Conservation (phyloP, 2,329 filamentous ascomycete species). For the Colletotrichum karsti region DNA sequence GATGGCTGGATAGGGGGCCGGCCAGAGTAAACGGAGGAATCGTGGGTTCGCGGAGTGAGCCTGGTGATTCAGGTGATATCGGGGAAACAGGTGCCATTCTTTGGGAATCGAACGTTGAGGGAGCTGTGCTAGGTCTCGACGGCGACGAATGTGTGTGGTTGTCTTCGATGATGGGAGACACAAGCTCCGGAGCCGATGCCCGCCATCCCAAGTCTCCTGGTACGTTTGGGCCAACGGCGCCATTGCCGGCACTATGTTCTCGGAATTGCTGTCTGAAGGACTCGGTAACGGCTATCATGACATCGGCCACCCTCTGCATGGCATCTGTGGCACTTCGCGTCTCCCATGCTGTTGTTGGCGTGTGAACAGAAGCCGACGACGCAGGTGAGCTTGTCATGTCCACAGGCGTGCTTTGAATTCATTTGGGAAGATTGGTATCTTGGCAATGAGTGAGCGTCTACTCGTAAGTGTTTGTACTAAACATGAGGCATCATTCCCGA, state of each 20-base stretch:
- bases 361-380: background rate
- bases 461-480: background rate
- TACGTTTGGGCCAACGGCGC: background rate
- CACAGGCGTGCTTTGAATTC: background rate
- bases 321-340: constrained; percentile 6
- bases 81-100: background rate
- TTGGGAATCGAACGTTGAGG: background rate
- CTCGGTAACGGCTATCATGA: constrained; percentile 22
- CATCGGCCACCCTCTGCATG: constrained; percentile 5
- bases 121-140: background rate
- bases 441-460: background rate
- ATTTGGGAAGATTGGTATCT: background rate
- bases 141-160: background rate
- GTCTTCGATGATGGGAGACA: background rate
- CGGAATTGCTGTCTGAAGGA: constrained; percentile 16
- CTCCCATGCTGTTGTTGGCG: constrained; percentile 9
- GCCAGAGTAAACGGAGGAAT: background rate
- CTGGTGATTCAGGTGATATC: background rate
- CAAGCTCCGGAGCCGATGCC: background rate
- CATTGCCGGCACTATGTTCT: background rate
- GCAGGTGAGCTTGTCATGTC: background rate
- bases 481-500: background rate
- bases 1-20: background rate
- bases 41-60: background rate
- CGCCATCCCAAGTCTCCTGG: background rate